These are phyloP conservation scores for Fomitopsis pinicola DNA, from an alignment of 1,284 basidiomycete species.

Conservation along the genomic window DNA sequence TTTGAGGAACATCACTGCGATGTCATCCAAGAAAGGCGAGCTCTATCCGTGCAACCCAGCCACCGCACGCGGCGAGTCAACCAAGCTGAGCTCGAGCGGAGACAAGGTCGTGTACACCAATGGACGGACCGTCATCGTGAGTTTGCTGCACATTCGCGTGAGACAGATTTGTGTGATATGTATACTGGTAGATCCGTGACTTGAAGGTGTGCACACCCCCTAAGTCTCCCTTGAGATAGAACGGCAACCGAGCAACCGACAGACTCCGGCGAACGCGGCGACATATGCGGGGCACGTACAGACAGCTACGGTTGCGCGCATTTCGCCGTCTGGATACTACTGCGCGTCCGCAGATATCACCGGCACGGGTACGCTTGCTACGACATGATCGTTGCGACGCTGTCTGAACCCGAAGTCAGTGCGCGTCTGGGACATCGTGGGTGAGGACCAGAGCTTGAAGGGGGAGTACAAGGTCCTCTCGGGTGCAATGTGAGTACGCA, in stretches of 20 bases:
- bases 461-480: conserved; percentile 81
- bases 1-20: conserved; percentile 17
- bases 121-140: conserved; percentile 81
- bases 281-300: conserved; percentile 82
- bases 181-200: conserved; percentile 50
- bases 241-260: background rate
- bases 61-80: conserved; percentile 70
- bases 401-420: conserved; percentile 39
- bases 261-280: conserved; percentile 56
- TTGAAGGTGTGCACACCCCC: conserved; percentile 38
- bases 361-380: conserved; percentile 60
- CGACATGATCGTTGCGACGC: background rate
- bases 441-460: conserved; percentile 84
- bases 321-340: conserved; percentile 94
- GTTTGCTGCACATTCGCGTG: conserved; percentile 26
- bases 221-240: background rate
- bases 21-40: conserved; percentile 55
- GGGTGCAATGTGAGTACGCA: conserved; percentile 65
- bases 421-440: conserved; percentile 90
- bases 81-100: conserved; percentile 81
- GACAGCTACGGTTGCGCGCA: conserved; percentile 83
- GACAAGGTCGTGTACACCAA: conserved; percentile 87
- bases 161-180: background rate
- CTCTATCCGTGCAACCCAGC: conserved; percentile 75
- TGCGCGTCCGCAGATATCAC: conserved; percentile 84